Evolutionary conservation across 2,329 filamentous ascomycete species (phyloP), one percentile per base, ranked within the genome.

Genomic region (Colletotrichum camelliae): DNA sequence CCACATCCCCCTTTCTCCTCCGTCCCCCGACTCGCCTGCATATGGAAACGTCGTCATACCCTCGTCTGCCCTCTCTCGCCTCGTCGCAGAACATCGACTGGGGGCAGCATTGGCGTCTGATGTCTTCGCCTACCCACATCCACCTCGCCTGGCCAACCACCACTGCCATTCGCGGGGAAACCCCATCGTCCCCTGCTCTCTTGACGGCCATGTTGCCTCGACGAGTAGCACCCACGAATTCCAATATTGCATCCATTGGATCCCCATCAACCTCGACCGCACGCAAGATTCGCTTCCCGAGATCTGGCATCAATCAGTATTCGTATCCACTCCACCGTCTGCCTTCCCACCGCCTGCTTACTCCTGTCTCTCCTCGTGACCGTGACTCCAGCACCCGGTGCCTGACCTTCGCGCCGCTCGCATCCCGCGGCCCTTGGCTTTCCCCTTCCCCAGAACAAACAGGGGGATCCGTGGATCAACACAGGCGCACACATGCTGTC

Each of bases 41-140:
- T 29, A 61, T 15, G 18, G 21, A 48, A 15, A 43, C 24, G 24
- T 52, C 37, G 61, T 72, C 67, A 35, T 48, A n/a, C 39, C 67
- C 16, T 58, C 48, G 35, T 43, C 52, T n/a, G 16, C 33, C 55
- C 18, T 73, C 43, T 43, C 43, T 75, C 55, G 65, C 57, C 35
- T 24, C 60, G 70, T 73, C 57, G 33, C 61, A 60, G 57, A 33
- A 65, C 61, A 29, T 39, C n/a, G 21, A 55, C 67, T 9, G 69
- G 69, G 61, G 43, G 9, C 27, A 61, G 58, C 70, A 29, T 65
- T 69, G 70, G 74, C 74, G 37, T 76, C 74, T 74, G 74, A 74
- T 74, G 27, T 74, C 35, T 12, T 68, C 33, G 57, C n/a, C 16
- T 29, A 39, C 33, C 24, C 27, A 24, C 27, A 7, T n/a, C 68